Evolutionary conservation across 1,139 yeast genomes (phyloP), one percentile per base, ranked within the genome.

Genomic region (Yamadazyma diospyri): DNA sequence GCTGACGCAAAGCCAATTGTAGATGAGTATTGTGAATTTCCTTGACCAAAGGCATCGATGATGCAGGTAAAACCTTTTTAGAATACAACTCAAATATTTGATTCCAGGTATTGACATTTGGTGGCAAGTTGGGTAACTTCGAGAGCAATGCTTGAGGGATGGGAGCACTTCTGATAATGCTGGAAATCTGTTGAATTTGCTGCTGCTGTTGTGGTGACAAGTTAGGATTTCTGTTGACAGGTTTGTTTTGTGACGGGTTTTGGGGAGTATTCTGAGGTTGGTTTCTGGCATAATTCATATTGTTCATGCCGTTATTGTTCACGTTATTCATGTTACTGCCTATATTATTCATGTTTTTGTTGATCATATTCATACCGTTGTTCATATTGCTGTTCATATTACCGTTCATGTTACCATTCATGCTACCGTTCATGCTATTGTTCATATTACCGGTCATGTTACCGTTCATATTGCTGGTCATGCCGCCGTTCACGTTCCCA

Each of bases 81-180:
- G 72, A 75, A 33, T 83, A 69, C 45, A 83, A 71, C 34, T 82
- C 86, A 52, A 83, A 79, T 17, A 88, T 77, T 53, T 82, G 89
- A 26, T 77, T 74, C 95, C 95, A 87, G 4, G 95, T 85, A 42
- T 75, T 80, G 24, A 81, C 81, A 34, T 80, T 83, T n/a, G 82
- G 79, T 0, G 96, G 96, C 22, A 88, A 64, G 29, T 78, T 80
- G 9, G 96, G 95, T 33, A 88, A 76, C 48, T 76, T 76, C 32
- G 73, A 69, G 29, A 88, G 61, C 26, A 88, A 56, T 5, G 79
- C 77, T n/a, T 75, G 77, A 1, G 97, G 97, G 33, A 88, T 85
- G 3, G 84, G 85, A 3, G 76, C 62, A 30, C 75, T 76, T 27
- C 69, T 43, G 36, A 69, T 62, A 51, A 64, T 51, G 31, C 57